These are phyloP conservation scores for Fusarium multiceps DNA, from an alignment of 2,329 filamentous ascomycete species.

Conservation along the genomic window DNA sequence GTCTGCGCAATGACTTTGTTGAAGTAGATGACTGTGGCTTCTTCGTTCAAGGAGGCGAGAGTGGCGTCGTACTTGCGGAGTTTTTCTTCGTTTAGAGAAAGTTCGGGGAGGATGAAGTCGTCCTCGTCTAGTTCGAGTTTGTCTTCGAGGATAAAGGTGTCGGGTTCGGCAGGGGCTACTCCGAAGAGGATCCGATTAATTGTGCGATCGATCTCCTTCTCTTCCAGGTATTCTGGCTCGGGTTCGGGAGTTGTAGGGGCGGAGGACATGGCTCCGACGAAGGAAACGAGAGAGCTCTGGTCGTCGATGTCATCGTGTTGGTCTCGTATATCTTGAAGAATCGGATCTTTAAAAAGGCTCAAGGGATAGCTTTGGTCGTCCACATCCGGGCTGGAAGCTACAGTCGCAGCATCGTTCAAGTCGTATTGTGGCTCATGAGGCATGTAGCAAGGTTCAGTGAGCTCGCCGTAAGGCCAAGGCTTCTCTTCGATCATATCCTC, in stretches of 20 bases:
- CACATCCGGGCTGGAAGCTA: background rate
- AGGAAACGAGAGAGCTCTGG: background rate
- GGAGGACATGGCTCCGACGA: background rate
- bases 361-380: background rate
- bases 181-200: background rate
- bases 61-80: background rate
- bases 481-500: constrained; percentile 1
- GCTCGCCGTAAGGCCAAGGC: constrained; percentile 18
- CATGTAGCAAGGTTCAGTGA: constrained; percentile 1
- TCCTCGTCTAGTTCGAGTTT: background rate
- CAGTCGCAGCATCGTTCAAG: background rate
- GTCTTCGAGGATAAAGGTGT: background rate
- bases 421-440: background rate
- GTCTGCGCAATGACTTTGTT: background rate
- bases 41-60: background rate
- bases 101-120: background rate
- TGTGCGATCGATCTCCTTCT: background rate
- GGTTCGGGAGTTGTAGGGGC: background rate
- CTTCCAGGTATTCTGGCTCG: background rate
- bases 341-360: background rate
- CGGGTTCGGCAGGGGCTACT: background rate
- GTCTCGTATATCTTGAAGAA: background rate
- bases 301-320: background rate
- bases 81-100: background rate
- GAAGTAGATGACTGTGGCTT: background rate